These are phyloP conservation scores for Tephrocybe sp. DNA, from an alignment of 768 basidiomycete species.

Conservation along the genomic window DNA sequence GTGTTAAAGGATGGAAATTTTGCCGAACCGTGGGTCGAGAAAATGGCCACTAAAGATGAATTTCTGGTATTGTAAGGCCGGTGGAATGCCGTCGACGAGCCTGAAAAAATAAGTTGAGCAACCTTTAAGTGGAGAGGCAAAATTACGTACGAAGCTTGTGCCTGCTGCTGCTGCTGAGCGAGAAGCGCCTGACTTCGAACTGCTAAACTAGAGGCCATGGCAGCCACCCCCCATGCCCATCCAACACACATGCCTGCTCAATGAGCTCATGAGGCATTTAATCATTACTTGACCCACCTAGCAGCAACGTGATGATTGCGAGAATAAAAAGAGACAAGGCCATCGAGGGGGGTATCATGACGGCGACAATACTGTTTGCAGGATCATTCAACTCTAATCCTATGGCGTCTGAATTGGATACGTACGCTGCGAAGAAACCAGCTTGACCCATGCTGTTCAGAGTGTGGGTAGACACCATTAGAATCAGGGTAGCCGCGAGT, in stretches of 20 bases:
- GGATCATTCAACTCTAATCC: not conserved
- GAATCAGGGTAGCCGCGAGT: conserved; percentile 29
- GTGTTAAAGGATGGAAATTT: too few species aligned
- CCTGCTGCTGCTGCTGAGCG: conserved; percentile 30
- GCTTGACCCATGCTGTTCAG: conserved; percentile 10
- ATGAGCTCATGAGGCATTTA: not conserved
- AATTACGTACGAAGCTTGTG: conserved; percentile 34
- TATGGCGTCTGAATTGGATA: not conserved
- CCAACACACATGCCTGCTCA: conserved; percentile 40
- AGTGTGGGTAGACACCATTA: conserved; percentile 33
- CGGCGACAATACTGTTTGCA: conserved; percentile 33
- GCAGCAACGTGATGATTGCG: conserved; percentile 30
- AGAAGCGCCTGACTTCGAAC: conserved; percentile 35
- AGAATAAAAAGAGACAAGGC: conserved; percentile 38
- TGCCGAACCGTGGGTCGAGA: conserved; percentile 38
- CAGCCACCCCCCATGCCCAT: conserved; percentile 47
- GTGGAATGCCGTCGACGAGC: conserved; percentile 25
- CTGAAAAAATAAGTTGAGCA: conserved; percentile 10
- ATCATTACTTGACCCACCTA: conserved; percentile 26
- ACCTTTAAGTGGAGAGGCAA: not conserved
- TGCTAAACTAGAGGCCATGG: conserved; percentile 40
- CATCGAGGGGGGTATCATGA: conserved; percentile 39
- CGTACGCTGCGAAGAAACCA: too few species aligned
- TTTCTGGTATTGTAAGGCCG: conserved; percentile 29
- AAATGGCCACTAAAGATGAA: conserved; percentile 39